Conservation (phyloP, 2,329 filamentous ascomycete genomes). For the Gliomastix tumulicola region DNA sequence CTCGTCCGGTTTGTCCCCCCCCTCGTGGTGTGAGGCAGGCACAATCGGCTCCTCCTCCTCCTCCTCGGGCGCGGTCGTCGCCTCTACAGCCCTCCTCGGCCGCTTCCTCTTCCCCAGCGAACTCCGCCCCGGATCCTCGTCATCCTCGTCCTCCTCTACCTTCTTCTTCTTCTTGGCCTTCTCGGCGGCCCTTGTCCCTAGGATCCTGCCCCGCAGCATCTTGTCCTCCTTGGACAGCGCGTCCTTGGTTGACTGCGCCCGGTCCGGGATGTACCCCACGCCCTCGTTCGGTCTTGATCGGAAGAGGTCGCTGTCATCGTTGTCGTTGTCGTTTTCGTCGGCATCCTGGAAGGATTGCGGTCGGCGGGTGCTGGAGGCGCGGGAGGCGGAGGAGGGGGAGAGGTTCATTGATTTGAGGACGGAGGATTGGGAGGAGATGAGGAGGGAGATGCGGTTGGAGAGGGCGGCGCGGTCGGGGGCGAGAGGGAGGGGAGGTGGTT, state of each 20-base stretch:
- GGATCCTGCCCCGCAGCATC: slow-evolving; percentile 20
- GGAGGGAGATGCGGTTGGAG: slow-evolving; percentile 33
- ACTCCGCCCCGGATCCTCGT: slow-evolving; percentile 26
- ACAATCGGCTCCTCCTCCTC: slow-evolving; percentile 1
- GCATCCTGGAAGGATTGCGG: slow-evolving; percentile 2
- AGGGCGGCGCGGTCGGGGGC: slow-evolving; percentile 28
- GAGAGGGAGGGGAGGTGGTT: slow-evolving; percentile 20
- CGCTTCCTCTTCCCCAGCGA: slow-evolving; percentile 29
- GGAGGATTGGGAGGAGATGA: slow-evolving; percentile 23
- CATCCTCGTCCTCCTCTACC: slow-evolving; percentile 25
- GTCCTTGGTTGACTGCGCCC: slow-evolving; percentile 11
- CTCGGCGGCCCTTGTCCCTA: slow-evolving; percentile 13
- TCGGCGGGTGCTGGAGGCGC: slow-evolving; percentile 4
- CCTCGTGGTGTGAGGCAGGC: background rate
- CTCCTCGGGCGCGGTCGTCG: slow-evolving; percentile 1
- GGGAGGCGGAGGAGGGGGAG: slow-evolving; percentile 8
- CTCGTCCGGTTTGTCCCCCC: background rate
- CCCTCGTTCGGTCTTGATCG: slow-evolving; percentile 23
- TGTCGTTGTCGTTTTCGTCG: slow-evolving; percentile 16
- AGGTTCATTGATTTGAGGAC: slow-evolving; percentile 22
- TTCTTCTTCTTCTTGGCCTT: slow-evolving; percentile 11
- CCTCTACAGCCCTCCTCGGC: slow-evolving; percentile 5
- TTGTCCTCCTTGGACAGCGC: slow-evolving; percentile 14
- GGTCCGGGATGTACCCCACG: slow-evolving; percentile 27
- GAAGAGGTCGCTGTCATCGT: slow-evolving; percentile 11